Conservation (phyloP, 2,329 filamentous ascomycete genomes). For the Fusarium compactum region DNA sequence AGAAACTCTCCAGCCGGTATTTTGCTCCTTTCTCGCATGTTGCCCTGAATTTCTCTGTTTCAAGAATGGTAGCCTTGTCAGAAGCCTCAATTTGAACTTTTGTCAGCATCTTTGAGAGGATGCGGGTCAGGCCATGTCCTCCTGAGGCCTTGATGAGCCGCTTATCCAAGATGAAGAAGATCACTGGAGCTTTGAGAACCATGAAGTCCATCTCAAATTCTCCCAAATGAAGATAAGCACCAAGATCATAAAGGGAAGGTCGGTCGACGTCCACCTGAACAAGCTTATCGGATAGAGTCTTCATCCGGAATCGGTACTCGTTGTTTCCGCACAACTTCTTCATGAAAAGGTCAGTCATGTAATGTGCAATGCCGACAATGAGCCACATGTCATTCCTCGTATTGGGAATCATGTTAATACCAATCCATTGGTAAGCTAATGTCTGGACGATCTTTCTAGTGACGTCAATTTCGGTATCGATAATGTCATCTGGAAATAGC, state of each 20-base stretch:
- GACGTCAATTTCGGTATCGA: conserved; percentile 85
- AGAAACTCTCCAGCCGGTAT: conserved; percentile 88
- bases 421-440: conserved; percentile 92
- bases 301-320: conserved; percentile 91
- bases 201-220: conserved; percentile 91
- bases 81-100: conserved; percentile 78
- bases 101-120: conserved; percentile 86
- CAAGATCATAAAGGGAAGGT: conserved; percentile 85
- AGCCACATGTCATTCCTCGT: conserved; percentile 87
- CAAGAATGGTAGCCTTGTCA: conserved; percentile 77
- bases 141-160: conserved; percentile 85
- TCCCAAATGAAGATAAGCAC: conserved; percentile 81
- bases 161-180: conserved; percentile 94
- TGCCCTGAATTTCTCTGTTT: conserved; percentile 80
- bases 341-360: conserved; percentile 95
- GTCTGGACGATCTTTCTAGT: conserved; percentile 86
- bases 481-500: conserved; percentile 84
- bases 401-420: conserved; percentile 90
- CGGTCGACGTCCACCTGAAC: conserved; percentile 84
- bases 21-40: conserved; percentile 91
- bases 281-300: conserved; percentile 83
- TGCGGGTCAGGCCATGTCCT: conserved; percentile 85
- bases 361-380: conserved; percentile 89
- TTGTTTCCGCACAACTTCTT: conserved; percentile 93
- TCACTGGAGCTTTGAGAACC: conserved; percentile 87